A percentile compares a stretch with the other conserved stretches of the same genome.
Conservation (phyloP, 495 filamentous ascomycete species). For the Podospora fimiseda region DNA sequence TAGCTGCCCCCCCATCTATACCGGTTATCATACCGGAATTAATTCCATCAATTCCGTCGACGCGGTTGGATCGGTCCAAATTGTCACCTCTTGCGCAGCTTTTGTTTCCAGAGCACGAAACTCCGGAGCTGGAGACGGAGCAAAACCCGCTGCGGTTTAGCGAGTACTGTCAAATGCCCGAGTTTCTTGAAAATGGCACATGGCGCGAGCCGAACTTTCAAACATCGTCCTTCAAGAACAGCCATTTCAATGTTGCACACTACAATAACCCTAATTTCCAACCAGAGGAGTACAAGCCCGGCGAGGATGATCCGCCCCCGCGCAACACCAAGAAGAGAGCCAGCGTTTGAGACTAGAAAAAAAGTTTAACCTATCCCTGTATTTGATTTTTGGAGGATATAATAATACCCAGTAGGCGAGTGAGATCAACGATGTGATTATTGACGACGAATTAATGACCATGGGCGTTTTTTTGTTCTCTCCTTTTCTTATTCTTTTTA, state of each 20-base stretch:
- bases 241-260: conserved; percentile 75
- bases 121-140: too few relatives aligned
- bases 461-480: too few relatives aligned
- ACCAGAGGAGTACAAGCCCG: conserved; percentile 53
- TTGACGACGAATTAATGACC: too few relatives aligned
- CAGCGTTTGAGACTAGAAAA: conserved; percentile 19
- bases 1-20: conserved; percentile 18
- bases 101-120: too few relatives aligned
- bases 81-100: too few relatives aligned
- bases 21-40: conserved; percentile 12
- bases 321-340: conserved; percentile 35
- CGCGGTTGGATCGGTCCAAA: too few relatives aligned
- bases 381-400: too few relatives aligned
- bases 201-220: conserved; percentile 44
- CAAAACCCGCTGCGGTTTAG: conserved; percentile 43
- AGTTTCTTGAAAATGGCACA: conserved; percentile 32
- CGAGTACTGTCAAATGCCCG: conserved; percentile 39
- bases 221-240: conserved; percentile 52
- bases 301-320: conserved; percentile 28
- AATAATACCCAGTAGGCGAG: too few relatives aligned
- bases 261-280: conserved; percentile 82
- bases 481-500: too few relatives aligned
- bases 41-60: too few relatives aligned
- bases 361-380: too few relatives aligned
- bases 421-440: too few relatives aligned